phyloP scores from a whole-genome alignment of 1,284 basidiomycete genomes.

The Fomitopsis schrenkii region DNA sequence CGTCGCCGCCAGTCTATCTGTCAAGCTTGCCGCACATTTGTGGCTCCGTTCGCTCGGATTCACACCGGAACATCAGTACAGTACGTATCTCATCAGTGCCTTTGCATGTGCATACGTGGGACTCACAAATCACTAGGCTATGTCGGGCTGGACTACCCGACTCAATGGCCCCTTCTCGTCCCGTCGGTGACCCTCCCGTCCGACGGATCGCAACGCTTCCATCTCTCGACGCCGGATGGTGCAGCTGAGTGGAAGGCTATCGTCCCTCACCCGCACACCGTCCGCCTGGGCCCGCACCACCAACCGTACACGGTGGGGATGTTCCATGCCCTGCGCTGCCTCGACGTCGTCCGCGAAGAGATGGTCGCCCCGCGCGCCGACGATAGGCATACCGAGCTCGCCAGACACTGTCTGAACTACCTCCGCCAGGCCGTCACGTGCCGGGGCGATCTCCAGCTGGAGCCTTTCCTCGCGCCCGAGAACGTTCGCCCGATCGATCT shows the following conservation, averaged over 20 bases:
- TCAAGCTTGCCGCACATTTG: neutral
- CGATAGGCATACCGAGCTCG: conserved; percentile 11
- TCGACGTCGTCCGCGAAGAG: conserved; percentile 18
- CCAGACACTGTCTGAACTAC: conserved; percentile 22
- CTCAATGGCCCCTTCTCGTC: neutral
- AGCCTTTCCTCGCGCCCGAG: conserved; percentile 19
- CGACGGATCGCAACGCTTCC: neutral
- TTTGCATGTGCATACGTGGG: no score
- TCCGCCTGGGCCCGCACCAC: conserved; percentile 13
- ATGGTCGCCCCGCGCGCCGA: conserved; percentile 12
- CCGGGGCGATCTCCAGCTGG: conserved; percentile 18
- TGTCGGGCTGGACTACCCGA: neutral
- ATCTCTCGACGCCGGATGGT: neutral
- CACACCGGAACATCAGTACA: neutral
- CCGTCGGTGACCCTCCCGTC: neutral
- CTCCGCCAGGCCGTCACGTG: conserved; percentile 20
- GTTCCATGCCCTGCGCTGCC: conserved; percentile 20
- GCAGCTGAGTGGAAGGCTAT: conserved; percentile 13
- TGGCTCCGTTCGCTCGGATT: neutral
- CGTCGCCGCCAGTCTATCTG: neutral
- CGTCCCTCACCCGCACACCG: conserved; percentile 13
- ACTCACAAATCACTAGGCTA: neutral
- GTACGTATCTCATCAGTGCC: no score
- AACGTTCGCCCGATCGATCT: conserved; percentile 16
- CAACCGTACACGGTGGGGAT: conserved; percentile 17